phyloP scores from a whole-genome alignment of 805 yeast genomes.

The Torulaspora microellipsoides region DNA sequence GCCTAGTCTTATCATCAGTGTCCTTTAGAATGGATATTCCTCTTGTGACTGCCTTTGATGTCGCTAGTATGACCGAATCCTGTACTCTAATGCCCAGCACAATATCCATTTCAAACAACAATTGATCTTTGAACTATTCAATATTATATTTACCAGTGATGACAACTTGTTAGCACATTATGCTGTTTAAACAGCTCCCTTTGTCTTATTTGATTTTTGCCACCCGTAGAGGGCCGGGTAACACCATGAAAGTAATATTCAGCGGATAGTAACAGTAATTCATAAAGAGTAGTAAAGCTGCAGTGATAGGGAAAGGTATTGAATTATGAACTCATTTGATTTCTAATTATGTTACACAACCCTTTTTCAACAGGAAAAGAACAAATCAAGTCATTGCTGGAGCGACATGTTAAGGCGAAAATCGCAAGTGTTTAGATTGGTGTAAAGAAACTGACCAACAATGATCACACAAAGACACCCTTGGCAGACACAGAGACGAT shows the following conservation, averaged over 20 bases:
- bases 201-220: constrained; percentile 2
- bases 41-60: constrained; percentile 91
- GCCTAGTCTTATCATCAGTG: constrained; percentile 75
- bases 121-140: background rate
- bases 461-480: too few species aligned
- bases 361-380: too few species aligned
- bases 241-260: background rate
- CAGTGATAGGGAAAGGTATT: too few species aligned
- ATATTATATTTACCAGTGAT: background rate
- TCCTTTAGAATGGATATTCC: constrained; percentile 80
- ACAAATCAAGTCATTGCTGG: too few species aligned
- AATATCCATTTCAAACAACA: constrained; percentile 64
- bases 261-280: too few species aligned
- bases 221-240: constrained; percentile 8
- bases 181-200: background rate
- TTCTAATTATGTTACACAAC: too few species aligned
- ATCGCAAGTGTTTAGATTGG: too few species aligned
- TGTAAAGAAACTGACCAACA: too few species aligned
- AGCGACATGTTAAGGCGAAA: too few species aligned
- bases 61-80: constrained; percentile 81
- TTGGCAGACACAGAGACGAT: too few species aligned
- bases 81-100: constrained; percentile 78
- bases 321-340: too few species aligned
- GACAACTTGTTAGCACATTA: background rate
- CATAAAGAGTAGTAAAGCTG: too few species aligned